A percentile compares a stretch with the other conserved stretches of the same genome.
phyloP scores from a whole-genome alignment of 352 stramenopile genomes.

The Phytophthora citricola region DNA sequence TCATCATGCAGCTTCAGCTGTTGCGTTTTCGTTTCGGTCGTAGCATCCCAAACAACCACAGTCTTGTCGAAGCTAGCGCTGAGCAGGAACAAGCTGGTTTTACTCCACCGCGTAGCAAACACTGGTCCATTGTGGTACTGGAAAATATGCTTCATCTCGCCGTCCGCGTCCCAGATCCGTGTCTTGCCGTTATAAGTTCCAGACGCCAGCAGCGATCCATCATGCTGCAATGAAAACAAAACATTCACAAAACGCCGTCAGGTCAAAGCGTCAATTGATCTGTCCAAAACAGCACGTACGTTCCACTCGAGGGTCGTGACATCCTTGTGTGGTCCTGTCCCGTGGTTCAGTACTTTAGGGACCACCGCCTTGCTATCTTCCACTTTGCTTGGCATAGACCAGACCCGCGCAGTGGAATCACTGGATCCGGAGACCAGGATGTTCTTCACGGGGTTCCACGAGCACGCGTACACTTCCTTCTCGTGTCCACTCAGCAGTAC shows the following conservation, averaged over 20 bases:
- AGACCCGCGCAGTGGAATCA: conserved; percentile 95
- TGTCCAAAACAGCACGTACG: conserved; percentile 51
- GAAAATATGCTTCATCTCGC: conserved; percentile 85
- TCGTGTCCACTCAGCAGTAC: conserved; percentile 83
- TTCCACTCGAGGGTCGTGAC: conserved; percentile 99
- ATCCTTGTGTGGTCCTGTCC: conserved; percentile 95
- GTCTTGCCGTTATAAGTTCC: conserved; percentile 96
- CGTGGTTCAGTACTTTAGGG: conserved; percentile 75
- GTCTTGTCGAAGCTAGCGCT: conserved; percentile 90
- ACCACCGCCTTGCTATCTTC: conserved; percentile 44
- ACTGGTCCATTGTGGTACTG: conserved; percentile 88
- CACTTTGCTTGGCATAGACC: conserved; percentile 88
- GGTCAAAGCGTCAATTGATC: conserved; percentile 10
- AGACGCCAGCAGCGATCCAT: conserved; percentile 93
- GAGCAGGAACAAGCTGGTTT: conserved; percentile 72
- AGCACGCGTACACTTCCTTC: conserved; percentile 96
- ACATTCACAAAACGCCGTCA: conserved; percentile 26
- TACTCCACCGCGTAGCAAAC: conserved; percentile 88
- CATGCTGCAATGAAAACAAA: conserved; percentile 49
- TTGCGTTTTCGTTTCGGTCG: conserved; percentile 92
- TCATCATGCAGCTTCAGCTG: conserved; percentile 94
- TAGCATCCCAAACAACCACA: conserved; percentile 83
- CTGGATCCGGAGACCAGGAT: conserved; percentile 96
- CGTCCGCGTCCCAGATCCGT: conserved; percentile 75
- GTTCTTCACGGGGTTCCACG: conserved; percentile 96